A percentile compares a stretch with the other conserved stretches of the same genome.
Conservation (phyloP, 1,284 basidiomycete genomes). For the Rhodotorula sp. region DNA sequence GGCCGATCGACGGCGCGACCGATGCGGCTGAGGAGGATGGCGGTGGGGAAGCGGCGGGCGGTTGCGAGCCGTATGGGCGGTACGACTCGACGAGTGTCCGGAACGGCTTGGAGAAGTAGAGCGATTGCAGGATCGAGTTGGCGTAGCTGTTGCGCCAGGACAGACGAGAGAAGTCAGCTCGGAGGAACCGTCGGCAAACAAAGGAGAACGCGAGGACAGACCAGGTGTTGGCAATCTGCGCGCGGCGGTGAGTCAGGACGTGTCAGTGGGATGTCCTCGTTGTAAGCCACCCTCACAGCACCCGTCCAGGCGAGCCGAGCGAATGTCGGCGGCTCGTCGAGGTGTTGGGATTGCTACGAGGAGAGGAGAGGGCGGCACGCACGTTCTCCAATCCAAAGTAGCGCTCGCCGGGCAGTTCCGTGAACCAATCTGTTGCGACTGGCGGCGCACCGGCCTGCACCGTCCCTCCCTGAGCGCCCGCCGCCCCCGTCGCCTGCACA, state of each 20-base stretch:
- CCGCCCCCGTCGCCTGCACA: neutral
- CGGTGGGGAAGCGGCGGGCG: slow-evolving; percentile 8
- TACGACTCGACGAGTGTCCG: slow-evolving; percentile 68
- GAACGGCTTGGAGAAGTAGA: slow-evolving; percentile 84
- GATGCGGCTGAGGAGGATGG: neutral
- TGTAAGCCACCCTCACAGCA: too few species aligned
- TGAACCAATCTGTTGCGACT: slow-evolving; percentile 24
- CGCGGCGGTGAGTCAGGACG: neutral
- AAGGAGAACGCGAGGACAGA: slow-evolving; percentile 47
- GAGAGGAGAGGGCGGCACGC: slow-evolving; percentile 46
- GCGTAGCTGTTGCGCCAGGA: slow-evolving; percentile 67
- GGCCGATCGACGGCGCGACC: neutral
- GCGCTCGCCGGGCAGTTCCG: slow-evolving; percentile 45
- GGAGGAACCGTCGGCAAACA: neutral
- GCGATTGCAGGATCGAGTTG: slow-evolving; percentile 93
- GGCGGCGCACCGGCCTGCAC: neutral
- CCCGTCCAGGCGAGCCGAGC: too few species aligned
- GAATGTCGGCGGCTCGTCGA: neutral
- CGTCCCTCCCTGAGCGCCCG: neutral
- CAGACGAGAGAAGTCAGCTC: neutral
- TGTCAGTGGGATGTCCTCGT: neutral
- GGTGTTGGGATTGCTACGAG: neutral
- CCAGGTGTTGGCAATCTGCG: slow-evolving; percentile 81
- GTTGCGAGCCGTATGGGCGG: slow-evolving; percentile 38
- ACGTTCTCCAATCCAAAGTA: slow-evolving; percentile 89